Percentiles rank a stretch among this genome's conserved stretches.
phyloP scores from a whole-genome alignment of 2,329 filamentous ascomycete species.

The Trichophyton rubrum region DNA sequence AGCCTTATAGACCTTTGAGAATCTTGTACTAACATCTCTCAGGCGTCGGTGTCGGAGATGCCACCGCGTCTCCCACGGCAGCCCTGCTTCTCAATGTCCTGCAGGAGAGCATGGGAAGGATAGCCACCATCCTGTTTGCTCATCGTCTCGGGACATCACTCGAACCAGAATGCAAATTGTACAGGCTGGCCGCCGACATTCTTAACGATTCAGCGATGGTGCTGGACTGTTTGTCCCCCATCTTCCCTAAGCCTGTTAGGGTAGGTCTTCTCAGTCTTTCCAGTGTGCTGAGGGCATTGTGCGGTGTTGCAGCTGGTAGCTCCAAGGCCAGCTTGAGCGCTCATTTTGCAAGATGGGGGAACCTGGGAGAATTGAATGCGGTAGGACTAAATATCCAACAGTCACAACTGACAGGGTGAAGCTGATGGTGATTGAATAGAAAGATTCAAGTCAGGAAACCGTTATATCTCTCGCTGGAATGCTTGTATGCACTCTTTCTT shows the following conservation, averaged over 20 bases:
- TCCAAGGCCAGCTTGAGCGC: constrained; percentile 83
- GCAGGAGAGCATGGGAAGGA: constrained; percentile 66
- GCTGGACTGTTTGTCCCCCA: constrained; percentile 70
- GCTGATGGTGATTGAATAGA: constrained; percentile 27
- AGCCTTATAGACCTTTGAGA: background rate
- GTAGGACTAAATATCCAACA: constrained; percentile 28
- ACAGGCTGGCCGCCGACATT: constrained; percentile 72
- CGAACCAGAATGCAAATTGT: constrained; percentile 83
- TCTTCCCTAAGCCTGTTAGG: constrained; percentile 48
- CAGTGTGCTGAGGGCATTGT: constrained; percentile 55
- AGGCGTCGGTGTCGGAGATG: constrained; percentile 74
- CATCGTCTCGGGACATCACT: constrained; percentile 48
- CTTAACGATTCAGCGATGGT: constrained; percentile 81
- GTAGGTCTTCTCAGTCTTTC: constrained; percentile 48
- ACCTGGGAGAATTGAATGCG: constrained; percentile 85
- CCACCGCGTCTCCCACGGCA: constrained; percentile 62
- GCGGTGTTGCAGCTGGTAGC: constrained; percentile 79
- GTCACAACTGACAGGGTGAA: background rate
- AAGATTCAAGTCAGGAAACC: constrained; percentile 92
- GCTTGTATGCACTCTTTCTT: constrained; percentile 39
- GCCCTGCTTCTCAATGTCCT: constrained; percentile 72
- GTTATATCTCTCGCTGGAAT: constrained; percentile 81
- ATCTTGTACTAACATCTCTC: constrained; percentile 9
- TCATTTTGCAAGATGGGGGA: constrained; percentile 79
- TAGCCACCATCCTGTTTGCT: constrained; percentile 71